These are phyloP conservation scores for Ustilago xerochloae DNA, from an alignment of 1,284 basidiomycete genomes.

Conservation along the genomic window DNA sequence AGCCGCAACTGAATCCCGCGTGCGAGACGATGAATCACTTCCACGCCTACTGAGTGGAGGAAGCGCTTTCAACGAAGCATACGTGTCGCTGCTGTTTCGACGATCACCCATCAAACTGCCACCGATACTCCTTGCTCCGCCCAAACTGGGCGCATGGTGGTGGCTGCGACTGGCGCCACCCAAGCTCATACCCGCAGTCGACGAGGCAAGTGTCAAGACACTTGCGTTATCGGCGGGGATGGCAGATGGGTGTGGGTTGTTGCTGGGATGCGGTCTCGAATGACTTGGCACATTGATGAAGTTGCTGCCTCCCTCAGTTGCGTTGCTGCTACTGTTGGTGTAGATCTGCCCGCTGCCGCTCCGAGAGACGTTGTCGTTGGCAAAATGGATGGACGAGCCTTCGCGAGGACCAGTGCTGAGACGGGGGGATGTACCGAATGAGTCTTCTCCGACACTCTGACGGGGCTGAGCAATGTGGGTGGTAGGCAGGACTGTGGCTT, in stretches of 20 bases:
- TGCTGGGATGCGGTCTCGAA: conserved; percentile 88
- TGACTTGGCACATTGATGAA: conserved; percentile 75
- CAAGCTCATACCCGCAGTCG: conserved; percentile 71
- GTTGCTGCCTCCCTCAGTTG: conserved; percentile 21
- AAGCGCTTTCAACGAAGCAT: conserved; percentile 59
- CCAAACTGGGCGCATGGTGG: conserved; percentile 48
- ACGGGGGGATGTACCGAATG: conserved; percentile 27
- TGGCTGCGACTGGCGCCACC: conserved; percentile 50
- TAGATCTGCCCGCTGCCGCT: conserved; percentile 21
- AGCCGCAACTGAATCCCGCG: conserved; percentile 48
- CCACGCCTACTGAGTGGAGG: conserved; percentile 64
- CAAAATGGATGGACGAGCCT: conserved; percentile 30
- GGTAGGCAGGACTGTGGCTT: conserved; percentile 69
- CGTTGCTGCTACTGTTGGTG: background rate
- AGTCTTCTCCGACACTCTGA: conserved; percentile 58
- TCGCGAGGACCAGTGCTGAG: conserved; percentile 39
- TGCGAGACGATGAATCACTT: conserved; percentile 55
- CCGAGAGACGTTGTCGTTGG: conserved; percentile 20
- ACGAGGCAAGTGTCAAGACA: conserved; percentile 89
- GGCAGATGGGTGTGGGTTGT: conserved; percentile 90
- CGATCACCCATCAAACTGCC: conserved; percentile 61
- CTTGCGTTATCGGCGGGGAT: conserved; percentile 91
- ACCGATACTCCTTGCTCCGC: conserved; percentile 56
- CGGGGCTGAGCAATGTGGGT: conserved; percentile 91
- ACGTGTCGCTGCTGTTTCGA: conserved; percentile 59